These are phyloP conservation scores for Claviceps sp. DNA, from an alignment of 2,329 filamentous ascomycete genomes.

Conservation along the genomic window DNA sequence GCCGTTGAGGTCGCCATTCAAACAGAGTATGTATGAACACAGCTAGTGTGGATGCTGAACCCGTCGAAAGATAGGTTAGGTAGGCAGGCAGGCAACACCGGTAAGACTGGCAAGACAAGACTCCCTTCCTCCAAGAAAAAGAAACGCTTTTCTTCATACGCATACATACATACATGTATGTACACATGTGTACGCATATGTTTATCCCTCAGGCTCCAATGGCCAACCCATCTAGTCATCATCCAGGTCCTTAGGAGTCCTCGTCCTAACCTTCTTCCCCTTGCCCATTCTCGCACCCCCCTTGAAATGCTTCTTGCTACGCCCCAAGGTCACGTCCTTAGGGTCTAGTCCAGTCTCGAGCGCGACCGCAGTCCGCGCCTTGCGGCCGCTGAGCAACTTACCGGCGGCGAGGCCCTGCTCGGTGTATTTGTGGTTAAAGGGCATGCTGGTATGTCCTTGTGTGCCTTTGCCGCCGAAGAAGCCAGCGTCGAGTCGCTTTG, in stretches of 20 bases:
- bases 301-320: slow-evolving; percentile 90
- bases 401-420: slow-evolving; percentile 49
- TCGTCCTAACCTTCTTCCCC: slow-evolving; percentile 26
- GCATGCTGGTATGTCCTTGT: slow-evolving; percentile 56
- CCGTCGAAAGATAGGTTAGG: too few relatives aligned
- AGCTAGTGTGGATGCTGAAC: too few relatives aligned
- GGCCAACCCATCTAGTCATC: slow-evolving; percentile 2
- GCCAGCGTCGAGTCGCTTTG: slow-evolving; percentile 65
- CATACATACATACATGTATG: not conserved
- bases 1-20: too few relatives aligned
- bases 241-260: slow-evolving; percentile 2
- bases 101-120: too few relatives aligned
- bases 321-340: slow-evolving; percentile 52
- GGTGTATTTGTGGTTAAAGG: slow-evolving; percentile 83
- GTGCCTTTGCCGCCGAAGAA: slow-evolving; percentile 64
- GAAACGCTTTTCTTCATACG: too few relatives aligned
- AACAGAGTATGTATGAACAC: too few relatives aligned
- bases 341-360: slow-evolving; percentile 76
- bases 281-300: slow-evolving; percentile 50
- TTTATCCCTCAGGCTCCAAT: not conserved
- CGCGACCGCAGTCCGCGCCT: slow-evolving; percentile 67
- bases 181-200: too few relatives aligned
- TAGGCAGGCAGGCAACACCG: too few relatives aligned
- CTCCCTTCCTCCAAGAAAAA: too few relatives aligned
- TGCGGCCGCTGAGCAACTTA: slow-evolving; percentile 69